A percentile compares a stretch with the other conserved stretches of the same genome.
Evolutionary conservation across 1,139 yeast genomes (phyloP).

Genomic region (Debaryomyces sp.): DNA sequence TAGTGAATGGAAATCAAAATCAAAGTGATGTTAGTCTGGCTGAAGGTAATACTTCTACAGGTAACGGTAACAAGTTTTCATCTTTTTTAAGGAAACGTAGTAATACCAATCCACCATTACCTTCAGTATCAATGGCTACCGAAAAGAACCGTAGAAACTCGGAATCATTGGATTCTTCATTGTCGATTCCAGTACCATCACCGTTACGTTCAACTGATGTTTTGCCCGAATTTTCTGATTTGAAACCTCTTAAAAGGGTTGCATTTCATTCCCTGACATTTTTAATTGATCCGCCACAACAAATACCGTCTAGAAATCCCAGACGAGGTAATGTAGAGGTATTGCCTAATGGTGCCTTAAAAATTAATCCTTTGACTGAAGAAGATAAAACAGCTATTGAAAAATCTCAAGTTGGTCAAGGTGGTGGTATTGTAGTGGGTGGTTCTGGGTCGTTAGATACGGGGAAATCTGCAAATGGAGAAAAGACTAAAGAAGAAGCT

Average conservation of each 20-base stretch:
- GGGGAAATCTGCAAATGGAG: conserved; percentile 22
- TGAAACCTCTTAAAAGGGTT: conserved; percentile 61
- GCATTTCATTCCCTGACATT: conserved; percentile 75
- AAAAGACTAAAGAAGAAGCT: conserved; percentile 13
- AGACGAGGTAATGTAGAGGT: conserved; percentile 73
- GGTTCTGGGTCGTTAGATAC: conserved; percentile 68
- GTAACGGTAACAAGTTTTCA: conserved; percentile 22
- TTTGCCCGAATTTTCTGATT: conserved; percentile 26
- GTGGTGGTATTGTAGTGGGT: conserved; percentile 80
- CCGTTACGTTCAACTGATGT: conserved; percentile 13
- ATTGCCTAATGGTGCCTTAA: conserved; percentile 57
- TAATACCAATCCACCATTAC: conserved; percentile 13
- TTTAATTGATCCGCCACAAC: conserved; percentile 73
- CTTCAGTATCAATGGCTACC: conserved; percentile 18
- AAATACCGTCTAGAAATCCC: conserved; percentile 67
- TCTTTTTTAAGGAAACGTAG: conserved; percentile 32
- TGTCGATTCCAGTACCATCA: conserved; percentile 10
- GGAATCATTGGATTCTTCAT: conserved; percentile 10
- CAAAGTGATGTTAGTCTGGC: background rate
- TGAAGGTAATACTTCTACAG: conserved; percentile 12
- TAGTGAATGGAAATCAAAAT: conserved; percentile 20
- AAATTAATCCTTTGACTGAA: conserved; percentile 62
- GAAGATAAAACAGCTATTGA: conserved; percentile 53
- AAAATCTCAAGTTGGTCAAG: conserved; percentile 52
- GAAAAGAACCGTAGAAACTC: conserved; percentile 18